A percentile compares a stretch with the other conserved stretches of the same genome.
Evolutionary conservation across 2,329 filamentous ascomycete species (phyloP).

Genomic region (Domatiomyces globalis): DNA sequence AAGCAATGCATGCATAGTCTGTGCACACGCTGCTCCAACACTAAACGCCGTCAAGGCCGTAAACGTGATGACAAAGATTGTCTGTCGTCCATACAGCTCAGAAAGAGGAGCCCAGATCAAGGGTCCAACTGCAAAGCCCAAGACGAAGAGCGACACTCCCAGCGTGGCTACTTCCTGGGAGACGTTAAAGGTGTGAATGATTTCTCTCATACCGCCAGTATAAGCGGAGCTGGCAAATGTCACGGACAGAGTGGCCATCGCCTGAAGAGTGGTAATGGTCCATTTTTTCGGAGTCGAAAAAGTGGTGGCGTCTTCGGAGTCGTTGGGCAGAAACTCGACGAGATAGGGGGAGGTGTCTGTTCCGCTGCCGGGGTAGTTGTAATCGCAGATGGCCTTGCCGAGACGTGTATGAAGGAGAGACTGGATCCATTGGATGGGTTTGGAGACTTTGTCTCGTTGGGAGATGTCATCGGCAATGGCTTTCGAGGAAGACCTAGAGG

Average conservation of each 20-base stretch:
- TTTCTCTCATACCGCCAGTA: constrained; percentile 41
- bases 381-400: constrained; percentile 22
- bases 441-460: no score
- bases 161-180: constrained; percentile 34
- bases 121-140: constrained; percentile 31
- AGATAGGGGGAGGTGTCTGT: constrained; percentile 55
- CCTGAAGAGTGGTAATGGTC: constrained; percentile 50
- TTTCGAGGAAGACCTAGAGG: no score
- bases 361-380: constrained; percentile 47
- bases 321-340: constrained; percentile 34
- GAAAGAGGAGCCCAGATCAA: no score
- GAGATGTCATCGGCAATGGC: no score
- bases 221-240: constrained; percentile 43
- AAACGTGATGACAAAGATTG: constrained; percentile 24
- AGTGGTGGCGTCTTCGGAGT: constrained; percentile 46
- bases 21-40: constrained; percentile 23
- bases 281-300: constrained; percentile 58
- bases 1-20: constrained; percentile 52
- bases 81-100: constrained; percentile 16
- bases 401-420: no score
- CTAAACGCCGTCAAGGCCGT: constrained; percentile 24
- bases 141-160: constrained; percentile 37
- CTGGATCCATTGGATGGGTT: no score
- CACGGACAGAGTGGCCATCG: constrained; percentile 48
- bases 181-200: constrained; percentile 37